Evolutionary conservation across 805 yeast genomes (phyloP), one percentile per base, ranked within the genome.

Genomic region (Suhomyces sp.): DNA sequence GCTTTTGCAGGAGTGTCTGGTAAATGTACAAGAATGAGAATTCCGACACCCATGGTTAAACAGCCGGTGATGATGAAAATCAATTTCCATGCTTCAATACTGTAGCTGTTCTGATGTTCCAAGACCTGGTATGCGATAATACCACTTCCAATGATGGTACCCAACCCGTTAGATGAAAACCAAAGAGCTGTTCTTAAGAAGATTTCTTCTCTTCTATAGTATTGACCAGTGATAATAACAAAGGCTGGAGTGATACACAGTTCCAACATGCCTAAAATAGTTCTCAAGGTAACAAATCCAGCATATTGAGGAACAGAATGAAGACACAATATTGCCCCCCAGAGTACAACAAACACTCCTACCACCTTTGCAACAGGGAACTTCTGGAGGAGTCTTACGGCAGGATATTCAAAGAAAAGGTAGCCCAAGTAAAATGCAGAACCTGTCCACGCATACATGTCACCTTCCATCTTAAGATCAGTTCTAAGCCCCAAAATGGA

Each of bases 31-130:
- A 66, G 65, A 53, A 83, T 72, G 10, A 76, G 50, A 8, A 78
- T 49, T 5, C 87, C 88, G n/a, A 82, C 60, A 10, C 77, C 60
- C 4, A 84, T 65, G 3, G 90, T 85, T 52, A 83, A 73, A 7
- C 75, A 63, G 12, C 94, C 96, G 41, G 81, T 77, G 27, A 85
- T 72, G 46, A 87, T 68, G 63, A 79, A 87, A 4, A 85, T 64
- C n/a, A 82, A 64, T 61, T 80, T 83, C 92, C 92, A 88, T 3
- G 85, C 73, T 3, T 67, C 72, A 4, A 83, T 66, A 24, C 72
- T 49, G 64, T 74, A 80, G 9, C 62, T 49, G n/a, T 65, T 68
- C 12, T 64, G 68, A 57, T 78, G 72, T 9, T 54, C 54, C 55
- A 75, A 68, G 4, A 50, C 42, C 38, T 57, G 48, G 59, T 83